These are phyloP conservation scores for Saccharomyces mikatae DNA, from an alignment of 805 yeast genomes.

Conservation along the genomic window DNA sequence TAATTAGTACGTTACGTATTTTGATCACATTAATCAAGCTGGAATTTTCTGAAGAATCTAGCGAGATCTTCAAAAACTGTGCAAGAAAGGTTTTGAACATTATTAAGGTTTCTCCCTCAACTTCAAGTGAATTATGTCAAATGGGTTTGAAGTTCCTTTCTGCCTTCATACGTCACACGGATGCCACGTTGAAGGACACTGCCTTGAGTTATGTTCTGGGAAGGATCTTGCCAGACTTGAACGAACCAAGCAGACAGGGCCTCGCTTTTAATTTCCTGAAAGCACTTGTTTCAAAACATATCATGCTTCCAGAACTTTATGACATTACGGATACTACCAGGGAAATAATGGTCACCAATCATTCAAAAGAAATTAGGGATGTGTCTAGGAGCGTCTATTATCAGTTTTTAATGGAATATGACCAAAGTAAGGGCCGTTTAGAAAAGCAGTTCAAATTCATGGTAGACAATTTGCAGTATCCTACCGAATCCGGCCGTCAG, in stretches of 20 bases:
- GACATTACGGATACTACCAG: conserved; percentile 78
- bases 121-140: conserved; percentile 74
- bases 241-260: conserved; percentile 83
- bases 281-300: conserved; percentile 64
- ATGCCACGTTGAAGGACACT: conserved; percentile 55
- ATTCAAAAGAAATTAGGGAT: conserved; percentile 71
- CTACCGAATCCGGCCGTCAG: conserved; percentile 77
- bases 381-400: conserved; percentile 76
- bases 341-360: conserved; percentile 83
- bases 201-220: conserved; percentile 68
- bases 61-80: conserved; percentile 45
- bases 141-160: conserved; percentile 68
- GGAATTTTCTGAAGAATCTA: conserved; percentile 46
- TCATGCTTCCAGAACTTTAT: conserved; percentile 80
- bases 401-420: conserved; percentile 86
- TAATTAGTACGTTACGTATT: conserved; percentile 57
- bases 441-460: conserved; percentile 77
- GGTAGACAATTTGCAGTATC: conserved; percentile 73
- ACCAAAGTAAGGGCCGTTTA: conserved; percentile 79
- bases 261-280: conserved; percentile 78
- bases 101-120: conserved; percentile 67
- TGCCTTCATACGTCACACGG: conserved; percentile 61
- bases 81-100: conserved; percentile 54
- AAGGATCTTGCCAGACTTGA: conserved; percentile 75
- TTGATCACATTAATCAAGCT: conserved; percentile 52